A percentile compares a stretch with the other conserved stretches of the same genome.
Conservation (phyloP, 805 yeast species). For the Candida andamanensis region DNA sequence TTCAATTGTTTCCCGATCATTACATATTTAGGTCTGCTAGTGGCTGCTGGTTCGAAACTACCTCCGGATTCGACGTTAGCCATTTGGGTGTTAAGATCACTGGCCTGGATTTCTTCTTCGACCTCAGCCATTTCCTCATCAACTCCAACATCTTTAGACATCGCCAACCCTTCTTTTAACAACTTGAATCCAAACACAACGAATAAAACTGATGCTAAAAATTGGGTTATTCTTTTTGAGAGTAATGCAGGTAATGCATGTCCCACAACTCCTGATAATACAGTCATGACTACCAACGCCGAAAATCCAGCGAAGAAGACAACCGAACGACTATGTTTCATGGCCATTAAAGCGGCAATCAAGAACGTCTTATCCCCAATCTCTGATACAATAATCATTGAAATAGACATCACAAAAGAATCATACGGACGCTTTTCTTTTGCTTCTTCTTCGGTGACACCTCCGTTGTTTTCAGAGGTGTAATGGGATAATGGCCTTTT, state of each 20-base stretch:
- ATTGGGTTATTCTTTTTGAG: conserved; percentile 74
- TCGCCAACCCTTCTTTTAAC: conserved; percentile 72
- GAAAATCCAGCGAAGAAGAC: conserved; percentile 88
- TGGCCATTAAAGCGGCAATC: conserved; percentile 96
- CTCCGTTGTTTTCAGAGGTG: conserved; percentile 5
- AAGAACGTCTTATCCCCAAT: conserved; percentile 96
- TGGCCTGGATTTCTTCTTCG: conserved; percentile 80
- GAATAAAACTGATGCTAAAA: conserved; percentile 76
- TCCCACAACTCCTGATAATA: conserved; percentile 86
- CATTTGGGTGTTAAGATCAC: conserved; percentile 47
- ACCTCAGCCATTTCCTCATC: conserved; percentile 96
- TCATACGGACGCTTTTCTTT: conserved; percentile 22
- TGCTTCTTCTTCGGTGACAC: conserved; percentile 8
- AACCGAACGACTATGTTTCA: conserved; percentile 77
- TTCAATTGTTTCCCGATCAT: conserved; percentile 37
- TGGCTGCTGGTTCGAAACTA: conserved; percentile 8
- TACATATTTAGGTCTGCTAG: conserved; percentile 21
- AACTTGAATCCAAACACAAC: conserved; percentile 77
- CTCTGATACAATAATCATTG: conserved; percentile 94
- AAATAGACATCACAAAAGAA: conserved; percentile 72
- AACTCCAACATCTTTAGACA: conserved; percentile 80
- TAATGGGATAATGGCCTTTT: conserved; percentile 19
- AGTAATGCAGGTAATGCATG: conserved; percentile 82
- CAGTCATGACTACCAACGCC: conserved; percentile 85
- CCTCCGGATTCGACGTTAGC: conserved; percentile 58